Evolutionary conservation across 257 asterid genomes (phyloP), one percentile per base, ranked within the genome.

Genomic region (Fraxinus cuspidata): DNA sequence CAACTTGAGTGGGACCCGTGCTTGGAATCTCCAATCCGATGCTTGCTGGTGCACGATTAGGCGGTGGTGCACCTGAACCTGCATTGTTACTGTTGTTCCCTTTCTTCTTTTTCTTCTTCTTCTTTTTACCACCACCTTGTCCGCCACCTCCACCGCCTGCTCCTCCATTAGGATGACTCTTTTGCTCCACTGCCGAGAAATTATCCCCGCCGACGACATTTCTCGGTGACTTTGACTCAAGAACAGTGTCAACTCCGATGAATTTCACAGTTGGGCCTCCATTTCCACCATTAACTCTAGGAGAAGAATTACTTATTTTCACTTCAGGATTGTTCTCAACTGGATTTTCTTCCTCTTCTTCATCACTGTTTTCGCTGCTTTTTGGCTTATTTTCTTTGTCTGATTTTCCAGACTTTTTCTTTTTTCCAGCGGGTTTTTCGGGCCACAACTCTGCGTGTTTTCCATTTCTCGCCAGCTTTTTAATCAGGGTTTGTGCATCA

Each of bases 361-460:
- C 90, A 1, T 42, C 51, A 12, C 51, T 42, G 51, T 13, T 11
- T 11, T 42, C 51, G 3, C 51, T 11, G 51, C 51, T 12, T 42
- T 42, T 42, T 42, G 51, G 51, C 51, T 42, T 83, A 28, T 68
- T 72, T 9, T 77, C 80, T n/a, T 76, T 73, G 12, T 77, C 73
- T 27, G 77, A 71, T 79, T 88, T 83, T 16, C 82, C 83, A 8
- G 83, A 32, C 70, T 86, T 87, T 74, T 86, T 88, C 12, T 79
- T 80, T 74, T 86, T 86, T n/a, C 73, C 78, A 49, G 86, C 35
- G 31, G 89, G 85, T 2, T 86, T 91, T 74, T 86, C 90, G 37
- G 94, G 92, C 98, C 96, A 94, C 10, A 94, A 9, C 85, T 90
- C 91, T 51, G 98, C 96, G 68, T 86, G 94, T 27, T 89, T 94